These are phyloP conservation scores for Saraca asoca DNA, from an alignment of 331 rosid genomes.

Conservation along the genomic window DNA sequence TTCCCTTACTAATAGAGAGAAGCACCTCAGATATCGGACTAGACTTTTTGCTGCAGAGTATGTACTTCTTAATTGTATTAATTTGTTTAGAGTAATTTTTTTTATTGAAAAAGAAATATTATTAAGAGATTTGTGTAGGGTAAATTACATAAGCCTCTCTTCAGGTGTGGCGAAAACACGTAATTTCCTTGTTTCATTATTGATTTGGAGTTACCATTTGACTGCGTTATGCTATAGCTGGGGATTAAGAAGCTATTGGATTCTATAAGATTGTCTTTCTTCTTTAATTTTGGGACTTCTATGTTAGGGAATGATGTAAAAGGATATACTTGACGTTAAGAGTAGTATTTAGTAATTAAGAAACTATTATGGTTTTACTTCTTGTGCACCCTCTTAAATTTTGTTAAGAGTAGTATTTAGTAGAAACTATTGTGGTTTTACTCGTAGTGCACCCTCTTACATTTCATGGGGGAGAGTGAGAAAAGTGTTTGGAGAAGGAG, in stretches of 20 bases:
- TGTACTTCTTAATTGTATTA: conserved; percentile 34
- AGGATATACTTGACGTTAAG: neutral
- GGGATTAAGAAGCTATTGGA: neutral
- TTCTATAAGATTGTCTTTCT: neutral
- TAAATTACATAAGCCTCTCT: neutral
- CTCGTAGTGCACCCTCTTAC: no score
- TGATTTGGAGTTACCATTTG: neutral
- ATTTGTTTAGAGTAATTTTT: neutral
- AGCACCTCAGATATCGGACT: conserved; percentile 94
- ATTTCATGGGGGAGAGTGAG: no score
- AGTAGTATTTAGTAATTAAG: no score
- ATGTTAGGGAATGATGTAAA: neutral
- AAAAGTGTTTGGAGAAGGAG: no score
- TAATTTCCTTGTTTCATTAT: neutral
- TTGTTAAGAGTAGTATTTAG: no score
- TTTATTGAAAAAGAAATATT: no score
- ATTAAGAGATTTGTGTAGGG: conserved; percentile 7
- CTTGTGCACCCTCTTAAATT: no score
- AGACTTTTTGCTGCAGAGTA: conserved; percentile 98
- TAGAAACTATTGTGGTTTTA: no score
- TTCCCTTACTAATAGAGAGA: conserved; percentile 64
- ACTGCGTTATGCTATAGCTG: neutral
- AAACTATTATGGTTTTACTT: no score
- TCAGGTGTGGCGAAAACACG: neutral
- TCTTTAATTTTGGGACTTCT: neutral